Conservation (phyloP, 2,329 filamentous ascomycete species). For the Penicillium sp. region DNA sequence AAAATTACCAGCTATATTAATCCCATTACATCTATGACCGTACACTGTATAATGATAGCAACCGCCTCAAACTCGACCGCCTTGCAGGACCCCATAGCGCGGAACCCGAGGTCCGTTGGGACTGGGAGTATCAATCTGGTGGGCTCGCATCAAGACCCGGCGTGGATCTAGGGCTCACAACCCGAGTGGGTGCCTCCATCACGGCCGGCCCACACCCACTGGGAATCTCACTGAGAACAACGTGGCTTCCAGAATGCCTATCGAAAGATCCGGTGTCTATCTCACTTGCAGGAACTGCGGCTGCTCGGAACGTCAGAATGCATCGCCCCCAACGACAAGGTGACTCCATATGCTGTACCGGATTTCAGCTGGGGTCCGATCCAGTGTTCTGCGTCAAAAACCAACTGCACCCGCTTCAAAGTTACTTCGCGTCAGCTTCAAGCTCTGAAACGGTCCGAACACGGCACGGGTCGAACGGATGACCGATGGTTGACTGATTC, state of each 20-base stretch:
- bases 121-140: background rate
- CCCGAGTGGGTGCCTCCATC: conserved; percentile 22
- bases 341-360: background rate
- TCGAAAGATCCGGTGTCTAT: conserved; percentile 22
- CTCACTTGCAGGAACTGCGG: conserved; percentile 10
- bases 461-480: conserved; percentile 16
- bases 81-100: background rate
- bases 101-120: background rate
- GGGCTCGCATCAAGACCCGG: conserved; percentile 10
- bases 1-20: background rate
- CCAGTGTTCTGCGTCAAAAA: background rate
- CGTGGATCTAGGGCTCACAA: conserved; percentile 34
- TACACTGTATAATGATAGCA: background rate
- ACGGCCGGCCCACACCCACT: conserved; percentile 14
- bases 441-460: conserved; percentile 13
- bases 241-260: conserved; percentile 39
- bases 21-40: background rate
- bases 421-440: background rate
- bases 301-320: conserved; percentile 12
- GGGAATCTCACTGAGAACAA: conserved; percentile 19
- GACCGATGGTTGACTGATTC: conserved; percentile 7
- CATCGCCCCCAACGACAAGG: background rate
- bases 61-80: background rate
- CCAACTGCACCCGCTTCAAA: background rate
- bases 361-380: background rate